Conservation (phyloP, 306 rosid genomes). For the Trifolium subterraneum region DNA sequence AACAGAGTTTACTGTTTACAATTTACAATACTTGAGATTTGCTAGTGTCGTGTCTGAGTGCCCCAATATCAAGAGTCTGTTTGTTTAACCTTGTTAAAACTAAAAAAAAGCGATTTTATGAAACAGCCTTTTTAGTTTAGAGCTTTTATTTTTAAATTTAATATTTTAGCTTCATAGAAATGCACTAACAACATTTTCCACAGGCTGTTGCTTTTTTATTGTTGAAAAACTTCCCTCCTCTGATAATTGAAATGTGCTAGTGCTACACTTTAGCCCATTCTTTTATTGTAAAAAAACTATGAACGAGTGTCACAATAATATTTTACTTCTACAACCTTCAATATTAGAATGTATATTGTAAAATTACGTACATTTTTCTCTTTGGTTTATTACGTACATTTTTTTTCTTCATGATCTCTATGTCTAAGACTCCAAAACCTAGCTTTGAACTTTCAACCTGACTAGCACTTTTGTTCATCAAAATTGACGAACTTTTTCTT, state of each 20-base stretch:
- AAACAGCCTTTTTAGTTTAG: too few relatives aligned
- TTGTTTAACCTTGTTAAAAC: too few relatives aligned
- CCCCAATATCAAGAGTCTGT: neutral
- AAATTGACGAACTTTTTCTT: slow-evolving; percentile 18
- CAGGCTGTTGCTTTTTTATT: neutral
- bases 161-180: neutral
- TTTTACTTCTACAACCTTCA: neutral
- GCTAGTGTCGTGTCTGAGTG: neutral
- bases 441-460: slow-evolving; percentile 23
- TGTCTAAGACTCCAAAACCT: neutral
- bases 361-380: neutral
- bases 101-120: too few relatives aligned
- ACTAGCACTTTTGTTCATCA: slow-evolving; percentile 20
- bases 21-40: neutral
- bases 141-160: too few relatives aligned
- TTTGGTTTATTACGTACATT: neutral
- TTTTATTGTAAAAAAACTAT: neutral
- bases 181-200: neutral
- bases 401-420: neutral
- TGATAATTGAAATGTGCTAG: neutral
- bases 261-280: neutral
- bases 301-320: neutral
- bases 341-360: too few relatives aligned
- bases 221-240: neutral
- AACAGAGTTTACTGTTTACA: neutral